Base-by-base conservation (phyloP, 805 yeast genomes). In the Starmerella cellae region DNA sequence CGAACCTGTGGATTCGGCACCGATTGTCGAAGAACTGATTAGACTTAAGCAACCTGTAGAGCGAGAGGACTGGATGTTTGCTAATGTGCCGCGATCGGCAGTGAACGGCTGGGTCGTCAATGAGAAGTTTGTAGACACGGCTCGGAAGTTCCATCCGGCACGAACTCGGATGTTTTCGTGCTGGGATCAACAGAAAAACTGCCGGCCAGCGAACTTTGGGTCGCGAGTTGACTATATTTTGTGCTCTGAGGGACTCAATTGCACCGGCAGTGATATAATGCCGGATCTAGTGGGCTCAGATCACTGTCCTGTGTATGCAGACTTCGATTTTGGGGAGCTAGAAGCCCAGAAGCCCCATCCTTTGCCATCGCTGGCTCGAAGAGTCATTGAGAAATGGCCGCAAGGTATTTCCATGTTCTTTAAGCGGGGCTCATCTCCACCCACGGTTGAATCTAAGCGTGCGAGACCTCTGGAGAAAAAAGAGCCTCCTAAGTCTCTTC, bases 221-320 rank as follows among this genome's bases (percentile, higher is more conserved):
- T 80, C 95, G 2, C 66, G 98, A 41, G 79, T 88, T 20, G 98
- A 88, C 58, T 70, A 79, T 50, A 76, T 88, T 5, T 58, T 85
- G 5, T 60, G 71, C 0, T 70, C 79, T 21, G 47, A 60, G 8
- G 51, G 49, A 0, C 47, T 79, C 0, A 47, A 55, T 3, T 59
- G 66, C 35, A 69, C 75, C 0, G 60, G 59, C 33, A 65, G 65
- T 0, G 70, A 70, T 47, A 81, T 82, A n/a, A 70, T 81, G 70
- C 78, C 84, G 0, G 68, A 68, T 35, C 53, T 87, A 1, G 64
- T 71, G 57, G 98, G 98, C 0, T 83, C 95, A 0, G 98, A 88
- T 58, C 98, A 88, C 60, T 88, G 97, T 59, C 98, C 98, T 0
- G 74, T 84, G 0, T 84, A 59, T 55, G 69, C 84, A 1, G 96